phyloP scores from a whole-genome alignment of 2,329 filamentous ascomycete species.

The Chaetomium sp. region DNA sequence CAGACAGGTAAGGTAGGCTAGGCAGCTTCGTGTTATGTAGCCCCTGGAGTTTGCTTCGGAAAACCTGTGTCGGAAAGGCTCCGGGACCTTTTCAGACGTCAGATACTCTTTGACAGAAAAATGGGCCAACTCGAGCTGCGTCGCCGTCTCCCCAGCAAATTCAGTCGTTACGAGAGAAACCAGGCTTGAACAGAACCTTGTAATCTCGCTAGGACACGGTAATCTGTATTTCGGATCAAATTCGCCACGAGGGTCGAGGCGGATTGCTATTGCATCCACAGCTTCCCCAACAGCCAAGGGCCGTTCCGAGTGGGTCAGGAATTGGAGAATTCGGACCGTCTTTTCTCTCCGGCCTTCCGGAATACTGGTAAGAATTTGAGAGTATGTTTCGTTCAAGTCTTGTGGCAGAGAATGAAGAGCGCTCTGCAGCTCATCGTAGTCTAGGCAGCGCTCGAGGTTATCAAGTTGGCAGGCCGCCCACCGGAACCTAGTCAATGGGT shows the following conservation, averaged over 20 bases:
- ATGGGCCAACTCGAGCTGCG: neutral
- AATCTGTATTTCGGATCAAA: no score
- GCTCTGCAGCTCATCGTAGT: neutral
- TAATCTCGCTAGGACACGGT: no score
- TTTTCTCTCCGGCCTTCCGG: neutral
- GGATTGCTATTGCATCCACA: neutral
- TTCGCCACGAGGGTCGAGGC: neutral
- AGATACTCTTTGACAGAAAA: constrained; percentile 8
- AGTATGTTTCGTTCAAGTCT: constrained; percentile 5
- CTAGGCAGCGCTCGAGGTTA: constrained; percentile 1
- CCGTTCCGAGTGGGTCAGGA: neutral
- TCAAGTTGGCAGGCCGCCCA: constrained; percentile 6
- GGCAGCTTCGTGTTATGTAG: no score
- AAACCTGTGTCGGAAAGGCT: neutral
- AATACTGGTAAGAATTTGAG: neutral
- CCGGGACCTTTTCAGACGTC: neutral
- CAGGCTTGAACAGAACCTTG: no score
- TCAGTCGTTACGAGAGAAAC: no score
- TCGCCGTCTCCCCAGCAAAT: no score
- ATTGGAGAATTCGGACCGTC: constrained; percentile 5
- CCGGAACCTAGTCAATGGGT: neutral
- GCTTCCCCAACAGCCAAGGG: neutral
- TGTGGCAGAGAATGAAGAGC: neutral
- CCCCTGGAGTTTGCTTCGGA: no score
- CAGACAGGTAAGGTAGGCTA: no score